phyloP scores from a whole-genome alignment of 2,329 filamentous ascomycete genomes.

The Sporothrix phasma region DNA sequence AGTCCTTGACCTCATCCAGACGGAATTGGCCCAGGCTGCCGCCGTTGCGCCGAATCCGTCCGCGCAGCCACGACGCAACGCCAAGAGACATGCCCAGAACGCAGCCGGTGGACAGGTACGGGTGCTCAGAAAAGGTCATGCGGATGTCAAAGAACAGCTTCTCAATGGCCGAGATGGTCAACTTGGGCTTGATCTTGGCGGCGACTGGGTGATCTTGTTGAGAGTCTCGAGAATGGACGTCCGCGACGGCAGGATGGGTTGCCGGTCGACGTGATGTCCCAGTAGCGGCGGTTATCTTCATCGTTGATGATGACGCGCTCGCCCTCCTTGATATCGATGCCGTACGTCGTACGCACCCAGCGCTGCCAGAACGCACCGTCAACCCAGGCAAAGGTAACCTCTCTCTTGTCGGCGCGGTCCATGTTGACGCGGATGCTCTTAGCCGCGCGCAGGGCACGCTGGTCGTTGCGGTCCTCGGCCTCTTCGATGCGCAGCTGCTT shows the following conservation, averaged over 20 bases:
- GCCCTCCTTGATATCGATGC: constrained; percentile 76
- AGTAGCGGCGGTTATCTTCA: constrained; percentile 88
- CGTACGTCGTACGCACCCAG: constrained; percentile 92
- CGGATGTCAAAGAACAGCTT: constrained; percentile 61
- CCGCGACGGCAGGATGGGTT: constrained; percentile 81
- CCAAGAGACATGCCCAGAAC: constrained; percentile 47
- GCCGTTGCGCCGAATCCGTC: constrained; percentile 42
- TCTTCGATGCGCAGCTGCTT: constrained; percentile 96
- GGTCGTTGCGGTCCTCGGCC: constrained; percentile 84
- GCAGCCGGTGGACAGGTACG: constrained; percentile 47
- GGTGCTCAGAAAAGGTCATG: constrained; percentile 48
- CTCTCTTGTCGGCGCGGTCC: constrained; percentile 75
- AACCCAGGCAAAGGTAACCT: constrained; percentile 93
- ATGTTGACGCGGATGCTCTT: constrained; percentile 90
- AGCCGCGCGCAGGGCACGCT: constrained; percentile 73
- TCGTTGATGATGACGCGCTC: constrained; percentile 95
- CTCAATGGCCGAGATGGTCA: constrained; percentile 62
- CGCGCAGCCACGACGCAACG: constrained; percentile 42
- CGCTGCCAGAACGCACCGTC: constrained; percentile 96
- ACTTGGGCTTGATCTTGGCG: constrained; percentile 66
- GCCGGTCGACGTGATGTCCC: constrained; percentile 83
- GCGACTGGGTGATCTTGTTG: constrained; percentile 57
- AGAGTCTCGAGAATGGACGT: constrained; percentile 86
- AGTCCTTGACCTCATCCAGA: constrained; percentile 43
- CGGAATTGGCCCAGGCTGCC: constrained; percentile 47